Conservation (phyloP, 208 protist genomes). For the Trypanosoma avium region DNA sequence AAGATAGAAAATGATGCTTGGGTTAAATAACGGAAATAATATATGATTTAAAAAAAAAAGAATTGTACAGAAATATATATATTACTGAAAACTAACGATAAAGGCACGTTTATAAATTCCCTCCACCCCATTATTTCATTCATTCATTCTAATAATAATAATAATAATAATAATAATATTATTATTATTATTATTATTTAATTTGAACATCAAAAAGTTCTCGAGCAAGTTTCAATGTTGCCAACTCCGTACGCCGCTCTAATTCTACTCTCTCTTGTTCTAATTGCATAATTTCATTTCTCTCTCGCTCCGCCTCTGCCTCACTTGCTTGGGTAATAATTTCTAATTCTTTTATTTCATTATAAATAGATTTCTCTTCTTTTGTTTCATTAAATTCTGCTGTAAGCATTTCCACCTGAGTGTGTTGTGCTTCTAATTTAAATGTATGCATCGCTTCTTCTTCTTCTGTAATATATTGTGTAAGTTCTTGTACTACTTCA, state of each 20-base stretch:
- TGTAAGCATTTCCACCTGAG: constrained; percentile 1
- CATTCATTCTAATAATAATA: no score
- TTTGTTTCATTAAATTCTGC: background rate
- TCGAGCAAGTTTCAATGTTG: constrained; percentile 14
- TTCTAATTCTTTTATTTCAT: no score
- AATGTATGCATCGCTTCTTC: constrained; percentile 10
- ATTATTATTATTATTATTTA: no score
- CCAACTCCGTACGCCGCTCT: constrained; percentile 23
- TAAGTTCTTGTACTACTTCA: background rate
- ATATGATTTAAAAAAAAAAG: no score
- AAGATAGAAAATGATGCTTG: no score
- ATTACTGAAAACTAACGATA: no score
- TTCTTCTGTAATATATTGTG: background rate
- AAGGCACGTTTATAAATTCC: no score
- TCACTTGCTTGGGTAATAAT: background rate
- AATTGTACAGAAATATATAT: no score
- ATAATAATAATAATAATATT: no score
- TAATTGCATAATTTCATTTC: constrained; percentile 17
- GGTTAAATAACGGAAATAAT: no score
- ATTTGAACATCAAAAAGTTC: constrained; percentile 23
- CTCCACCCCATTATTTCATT: no score
- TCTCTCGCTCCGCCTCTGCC: constrained; percentile 5
- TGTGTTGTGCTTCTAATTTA: constrained; percentile 2
- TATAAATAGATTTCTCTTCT: background rate
- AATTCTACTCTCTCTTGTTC: constrained; percentile 22